These are phyloP conservation scores for Parietichytrium sp. DNA, from an alignment of 108 stramenopile genomes.

Conservation along the genomic window DNA sequence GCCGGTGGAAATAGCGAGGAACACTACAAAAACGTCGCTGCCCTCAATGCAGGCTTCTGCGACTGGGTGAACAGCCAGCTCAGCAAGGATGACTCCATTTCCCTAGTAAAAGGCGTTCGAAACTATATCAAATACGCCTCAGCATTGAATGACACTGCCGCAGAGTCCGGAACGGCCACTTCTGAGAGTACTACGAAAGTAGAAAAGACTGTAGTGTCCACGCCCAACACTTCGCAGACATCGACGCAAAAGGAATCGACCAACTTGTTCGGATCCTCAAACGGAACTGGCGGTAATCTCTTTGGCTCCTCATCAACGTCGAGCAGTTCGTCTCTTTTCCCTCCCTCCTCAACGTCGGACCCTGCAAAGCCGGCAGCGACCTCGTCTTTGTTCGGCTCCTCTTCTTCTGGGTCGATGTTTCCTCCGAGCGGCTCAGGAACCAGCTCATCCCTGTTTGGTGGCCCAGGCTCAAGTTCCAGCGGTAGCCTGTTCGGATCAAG, in stretches of 20 bases:
- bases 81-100: neutral
- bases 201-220: too few relatives aligned
- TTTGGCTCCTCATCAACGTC: neutral
- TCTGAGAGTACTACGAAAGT: too few relatives aligned
- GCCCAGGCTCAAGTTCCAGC: too few relatives aligned
- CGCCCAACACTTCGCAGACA: too few relatives aligned
- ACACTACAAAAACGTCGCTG: neutral
- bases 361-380: neutral
- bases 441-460: too few relatives aligned
- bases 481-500: slow-evolving; percentile 22
- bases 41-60: neutral
- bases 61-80: neutral
- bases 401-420: neutral
- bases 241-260: too few relatives aligned
- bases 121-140: neutral
- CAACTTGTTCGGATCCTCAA: neutral
- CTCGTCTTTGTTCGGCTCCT: neutral
- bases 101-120: slow-evolving; percentile 5
- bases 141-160: neutral
- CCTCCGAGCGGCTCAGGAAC: too few relatives aligned
- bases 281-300: neutral
- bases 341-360: too few relatives aligned
- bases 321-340: too few relatives aligned
- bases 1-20: neutral
- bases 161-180: neutral